Base-by-base conservation (phyloP, 257 asterid species). In the Ligustrum vulgare region DNA sequence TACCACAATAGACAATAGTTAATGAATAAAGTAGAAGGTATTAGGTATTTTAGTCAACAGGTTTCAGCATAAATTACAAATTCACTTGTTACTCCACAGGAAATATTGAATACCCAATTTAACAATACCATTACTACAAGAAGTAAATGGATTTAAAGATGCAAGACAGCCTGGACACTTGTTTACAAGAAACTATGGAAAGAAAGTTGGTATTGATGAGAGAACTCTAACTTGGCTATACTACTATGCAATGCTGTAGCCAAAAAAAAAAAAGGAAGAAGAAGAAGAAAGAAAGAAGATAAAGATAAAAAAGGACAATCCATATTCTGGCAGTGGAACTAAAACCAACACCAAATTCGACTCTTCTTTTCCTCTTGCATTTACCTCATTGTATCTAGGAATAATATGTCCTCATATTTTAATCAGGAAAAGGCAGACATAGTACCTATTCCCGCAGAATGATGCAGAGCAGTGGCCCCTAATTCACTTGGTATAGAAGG, bases 401-500 rank as follows among this genome's bases (percentile, higher is more conserved):
- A 31, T 18, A n/a, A 49, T 54, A 72, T 20, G 69, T 22, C 4
- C 25, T 51, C 20, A 18, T 18, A 51, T 51, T 15, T 51, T 43
- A 18, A 18, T 5, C 25, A 54, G 20, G 63, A 54, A 11, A 71
- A 49, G 32, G 75, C 69, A 62, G 25, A 31, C 60, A 76, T 37
- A 70, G 43, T 74, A 94, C 99, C 99, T 81, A 79, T 85, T 84
- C 97, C 97, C 0, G 97, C 96, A 67, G 96, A 62, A 78, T 91
- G 96, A 85, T 95, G 99, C 85, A 95, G 76, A 74, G 97, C 96
- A 45, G 96, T 91, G 63, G 91, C 81, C 77, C 98, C 99, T 75
- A 91, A 68, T 75, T 85, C 94, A 83, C 99, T 95, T 8, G 98
- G 86, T 85, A 86, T 87, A 67, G 94, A 80, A 73, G 96, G 91